These are phyloP conservation scores for Rutstroemia sp. DNA, from an alignment of 2,329 filamentous ascomycete species.

Conservation along the genomic window DNA sequence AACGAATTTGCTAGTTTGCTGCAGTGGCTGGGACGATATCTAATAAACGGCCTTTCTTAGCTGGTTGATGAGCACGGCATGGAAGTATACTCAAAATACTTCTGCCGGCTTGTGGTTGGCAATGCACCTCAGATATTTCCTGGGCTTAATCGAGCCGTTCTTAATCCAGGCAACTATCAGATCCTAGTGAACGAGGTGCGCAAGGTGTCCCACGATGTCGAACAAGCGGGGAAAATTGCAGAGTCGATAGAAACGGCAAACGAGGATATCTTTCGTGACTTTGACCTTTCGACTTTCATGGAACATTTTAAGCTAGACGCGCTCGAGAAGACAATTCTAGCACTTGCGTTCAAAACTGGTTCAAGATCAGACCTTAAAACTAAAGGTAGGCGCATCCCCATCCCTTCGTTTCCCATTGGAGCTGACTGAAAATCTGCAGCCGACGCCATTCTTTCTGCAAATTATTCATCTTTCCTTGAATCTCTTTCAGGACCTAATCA, in stretches of 20 bases:
- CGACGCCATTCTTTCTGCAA: slow-evolving; percentile 80
- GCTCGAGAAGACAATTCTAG: slow-evolving; percentile 78
- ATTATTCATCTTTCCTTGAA: slow-evolving; percentile 69
- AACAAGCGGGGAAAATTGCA: slow-evolving; percentile 84
- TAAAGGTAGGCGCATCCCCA: slow-evolving; percentile 58
- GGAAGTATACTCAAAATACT: slow-evolving; percentile 96
- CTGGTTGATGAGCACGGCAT: slow-evolving; percentile 97
- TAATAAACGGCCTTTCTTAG: slow-evolving; percentile 36
- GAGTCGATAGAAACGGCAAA: slow-evolving; percentile 87
- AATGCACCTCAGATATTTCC: slow-evolving; percentile 92
- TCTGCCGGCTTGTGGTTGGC: slow-evolving; percentile 82
- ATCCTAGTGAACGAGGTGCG: slow-evolving; percentile 77
- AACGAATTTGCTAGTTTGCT: neutral
- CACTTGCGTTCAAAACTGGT: slow-evolving; percentile 81
- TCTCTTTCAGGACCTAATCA: slow-evolving; percentile 61
- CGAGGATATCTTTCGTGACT: slow-evolving; percentile 90
- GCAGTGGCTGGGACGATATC: slow-evolving; percentile 4
- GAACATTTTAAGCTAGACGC: slow-evolving; percentile 93
- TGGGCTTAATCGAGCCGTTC: slow-evolving; percentile 61
- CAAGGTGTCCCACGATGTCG: slow-evolving; percentile 72
- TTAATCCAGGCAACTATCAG: slow-evolving; percentile 75
- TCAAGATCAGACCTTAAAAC: slow-evolving; percentile 74
- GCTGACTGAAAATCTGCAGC: slow-evolving; percentile 43
- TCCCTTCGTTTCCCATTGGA: slow-evolving; percentile 7
- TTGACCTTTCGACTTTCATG: slow-evolving; percentile 92